These are phyloP conservation scores for Neopestalotiopsis sp. DNA, from an alignment of 2,329 filamentous ascomycete species.

Conservation along the genomic window DNA sequence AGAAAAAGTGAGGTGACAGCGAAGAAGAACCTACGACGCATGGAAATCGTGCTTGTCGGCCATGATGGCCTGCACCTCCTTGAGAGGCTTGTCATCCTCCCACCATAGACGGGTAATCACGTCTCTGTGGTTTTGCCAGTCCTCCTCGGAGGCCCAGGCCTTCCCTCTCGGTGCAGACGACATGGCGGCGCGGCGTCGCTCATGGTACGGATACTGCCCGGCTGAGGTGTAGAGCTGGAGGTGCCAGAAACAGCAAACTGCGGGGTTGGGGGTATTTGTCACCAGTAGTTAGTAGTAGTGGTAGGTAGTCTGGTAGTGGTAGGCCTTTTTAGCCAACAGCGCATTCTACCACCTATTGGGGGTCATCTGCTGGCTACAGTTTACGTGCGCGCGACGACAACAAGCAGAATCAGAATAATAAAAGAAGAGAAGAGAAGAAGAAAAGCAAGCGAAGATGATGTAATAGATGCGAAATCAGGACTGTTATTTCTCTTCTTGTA, in stretches of 20 bases:
- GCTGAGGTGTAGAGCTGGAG: conserved; percentile 1
- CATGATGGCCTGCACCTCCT: conserved; percentile 22
- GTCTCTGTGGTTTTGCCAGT: conserved; percentile 21
- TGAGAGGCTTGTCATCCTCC: conserved; percentile 20
- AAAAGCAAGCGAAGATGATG: too few relatives aligned
- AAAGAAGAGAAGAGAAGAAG: too few relatives aligned
- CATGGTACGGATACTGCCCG: conserved; percentile 8
- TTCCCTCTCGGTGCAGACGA: conserved; percentile 15
- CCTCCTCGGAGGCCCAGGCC: conserved; percentile 20
- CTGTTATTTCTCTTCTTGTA: too few relatives aligned
- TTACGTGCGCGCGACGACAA: too few relatives aligned
- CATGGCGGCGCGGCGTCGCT: conserved; percentile 7
- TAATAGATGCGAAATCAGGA: too few relatives aligned
- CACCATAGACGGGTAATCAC: conserved; percentile 20
- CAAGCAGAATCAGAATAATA: too few relatives aligned
- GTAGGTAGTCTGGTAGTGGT: background rate
- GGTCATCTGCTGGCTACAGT: too few relatives aligned
- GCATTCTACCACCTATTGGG: too few relatives aligned
- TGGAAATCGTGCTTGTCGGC: conserved; percentile 21
- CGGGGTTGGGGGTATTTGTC: conserved; percentile 10
- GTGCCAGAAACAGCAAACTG: background rate
- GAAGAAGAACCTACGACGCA: conserved; percentile 19
- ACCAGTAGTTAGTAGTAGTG: background rate
- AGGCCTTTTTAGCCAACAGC: background rate
- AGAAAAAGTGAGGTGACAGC: too few relatives aligned